Evolutionary conservation across 1,139 yeast species (phyloP), one percentile per base, ranked within the genome.

Genomic region (Diutina ranongensis): DNA sequence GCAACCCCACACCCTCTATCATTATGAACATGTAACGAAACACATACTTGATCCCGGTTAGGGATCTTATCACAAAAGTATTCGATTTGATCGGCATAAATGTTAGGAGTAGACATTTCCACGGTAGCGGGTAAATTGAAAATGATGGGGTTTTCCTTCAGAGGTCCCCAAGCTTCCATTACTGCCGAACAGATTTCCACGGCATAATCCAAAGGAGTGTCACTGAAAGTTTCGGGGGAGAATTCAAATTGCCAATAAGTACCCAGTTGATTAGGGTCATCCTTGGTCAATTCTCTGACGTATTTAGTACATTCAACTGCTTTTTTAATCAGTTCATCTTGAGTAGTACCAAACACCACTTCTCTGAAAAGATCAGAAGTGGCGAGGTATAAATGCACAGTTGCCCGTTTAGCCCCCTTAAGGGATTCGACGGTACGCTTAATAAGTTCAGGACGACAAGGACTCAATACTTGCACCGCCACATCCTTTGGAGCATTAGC

Each of bases 31-130:
- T 41, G 44, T 27, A 41, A 33, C 28, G 44, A 41, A 4, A 41
- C 35, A 15, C 44, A 41, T 9, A 41, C 36, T 25, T 32, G 21
- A 10, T 41, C 44, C n/a, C 44, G 44, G 31, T 41, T 20, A 35
- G 36, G 27, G 36, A 41, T 41, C 20, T 32, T 15, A 18, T 33
- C 32, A 10, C 35, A 21, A 15, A 41, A 41, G 44, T 31, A 41
- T 22, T 41, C 44, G 10, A 41, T 41, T 21, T 41, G 44, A 22
- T 41, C 44, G 31, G 44, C 44, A 21, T 32, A 41, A 12, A 41
- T 22, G 36, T 41, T 41, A 31, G 44, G 44, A 15, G 44, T 41
- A 15, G 44, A n/a, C 44, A 41, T 41, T 20, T 41, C 44, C 20
- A 41, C 44, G 9, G 44, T 41, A 9, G 44, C 44, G 2, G 44